phyloP scores from a whole-genome alignment of 495 filamentous ascomycete genomes.

The Aspergillus coremiiformis region DNA sequence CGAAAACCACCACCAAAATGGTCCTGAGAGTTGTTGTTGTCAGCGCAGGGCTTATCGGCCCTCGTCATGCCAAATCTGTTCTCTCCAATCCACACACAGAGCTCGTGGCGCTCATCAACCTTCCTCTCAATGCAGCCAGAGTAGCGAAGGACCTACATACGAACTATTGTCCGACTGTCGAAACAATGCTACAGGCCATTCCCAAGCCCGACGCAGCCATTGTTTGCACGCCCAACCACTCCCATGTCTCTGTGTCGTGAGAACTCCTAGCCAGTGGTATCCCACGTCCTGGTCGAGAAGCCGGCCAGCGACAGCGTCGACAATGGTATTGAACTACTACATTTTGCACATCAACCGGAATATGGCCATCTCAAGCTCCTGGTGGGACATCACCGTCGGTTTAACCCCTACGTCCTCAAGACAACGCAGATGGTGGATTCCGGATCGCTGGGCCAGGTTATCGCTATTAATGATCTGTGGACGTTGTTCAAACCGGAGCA shows the following conservation, averaged over 20 bases:
- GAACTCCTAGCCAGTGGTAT: conserved; percentile 43
- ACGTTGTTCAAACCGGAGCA: conserved; percentile 41
- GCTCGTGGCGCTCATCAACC: conserved; percentile 48
- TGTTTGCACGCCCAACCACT: conserved; percentile 54
- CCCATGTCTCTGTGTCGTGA: conserved; percentile 45
- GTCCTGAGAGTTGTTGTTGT: conserved; percentile 36
- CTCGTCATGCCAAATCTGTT: conserved; percentile 48
- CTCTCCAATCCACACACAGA: conserved; percentile 36
- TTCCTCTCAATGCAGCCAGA: conserved; percentile 24
- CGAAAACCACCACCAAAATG: not conserved
- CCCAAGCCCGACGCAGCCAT: conserved; percentile 46
- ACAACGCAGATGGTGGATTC: conserved; percentile 38
- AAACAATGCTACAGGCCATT: conserved; percentile 30
- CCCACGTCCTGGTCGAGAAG: conserved; percentile 53
- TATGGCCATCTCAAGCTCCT: conserved; percentile 37
- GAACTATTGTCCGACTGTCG: conserved; percentile 30
- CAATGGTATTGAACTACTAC: conserved; percentile 28
- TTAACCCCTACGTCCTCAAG: conserved; percentile 49
- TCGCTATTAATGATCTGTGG: conserved; percentile 53
- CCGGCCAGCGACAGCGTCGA: conserved; percentile 44
- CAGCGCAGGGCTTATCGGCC: conserved; percentile 52
- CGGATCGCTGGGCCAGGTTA: conserved; percentile 35
- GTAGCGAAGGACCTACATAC: conserved; percentile 23
- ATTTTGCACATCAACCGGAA: conserved; percentile 9
- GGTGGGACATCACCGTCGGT: conserved; percentile 54